These are phyloP conservation scores for Amaranthus hypochondriacus DNA, from an alignment of 148 eudicot species.

Conservation along the genomic window DNA sequence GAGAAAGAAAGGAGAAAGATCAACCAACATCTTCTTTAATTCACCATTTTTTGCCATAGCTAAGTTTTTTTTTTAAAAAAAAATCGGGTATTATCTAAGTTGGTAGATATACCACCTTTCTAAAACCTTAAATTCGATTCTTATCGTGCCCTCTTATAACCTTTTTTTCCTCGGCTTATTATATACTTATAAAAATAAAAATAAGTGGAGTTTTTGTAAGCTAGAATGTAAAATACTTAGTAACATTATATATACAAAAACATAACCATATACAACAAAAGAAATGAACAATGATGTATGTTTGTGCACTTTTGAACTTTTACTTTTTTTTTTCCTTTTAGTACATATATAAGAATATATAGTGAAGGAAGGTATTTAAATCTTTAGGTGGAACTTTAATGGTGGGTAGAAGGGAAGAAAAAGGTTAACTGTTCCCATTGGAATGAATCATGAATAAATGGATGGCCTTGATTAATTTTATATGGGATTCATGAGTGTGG, in stretches of 20 bases:
- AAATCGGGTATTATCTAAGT: too few species aligned
- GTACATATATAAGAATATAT: neutral
- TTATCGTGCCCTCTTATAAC: too few species aligned
- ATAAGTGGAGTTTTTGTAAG: neutral
- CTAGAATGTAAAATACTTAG: neutral
- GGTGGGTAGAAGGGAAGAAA: neutral
- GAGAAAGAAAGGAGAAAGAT: slow-evolving; percentile 46
- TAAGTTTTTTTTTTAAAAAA: neutral
- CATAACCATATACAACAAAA: slow-evolving; percentile 18
- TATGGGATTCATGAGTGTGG: slow-evolving; percentile 1
- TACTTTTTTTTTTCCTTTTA: neutral
- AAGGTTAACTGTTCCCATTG: slow-evolving; percentile 8
- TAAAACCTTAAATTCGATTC: too few species aligned
- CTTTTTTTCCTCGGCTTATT: too few species aligned
- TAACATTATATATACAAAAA: neutral
- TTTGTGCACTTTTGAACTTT: neutral
- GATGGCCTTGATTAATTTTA: neutral
- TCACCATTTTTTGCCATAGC: slow-evolving; percentile 19
- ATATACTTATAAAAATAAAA: too few species aligned
- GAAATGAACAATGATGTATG: slow-evolving; percentile 22
- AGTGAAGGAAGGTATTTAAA: neutral
- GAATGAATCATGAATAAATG: slow-evolving; percentile 1
- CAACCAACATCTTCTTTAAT: slow-evolving; percentile 18
- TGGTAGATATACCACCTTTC: too few species aligned
- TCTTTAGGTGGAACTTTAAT: too few species aligned